phyloP scores from a whole-genome alignment of 1,284 basidiomycete species.

The Pascua guehoae region DNA sequence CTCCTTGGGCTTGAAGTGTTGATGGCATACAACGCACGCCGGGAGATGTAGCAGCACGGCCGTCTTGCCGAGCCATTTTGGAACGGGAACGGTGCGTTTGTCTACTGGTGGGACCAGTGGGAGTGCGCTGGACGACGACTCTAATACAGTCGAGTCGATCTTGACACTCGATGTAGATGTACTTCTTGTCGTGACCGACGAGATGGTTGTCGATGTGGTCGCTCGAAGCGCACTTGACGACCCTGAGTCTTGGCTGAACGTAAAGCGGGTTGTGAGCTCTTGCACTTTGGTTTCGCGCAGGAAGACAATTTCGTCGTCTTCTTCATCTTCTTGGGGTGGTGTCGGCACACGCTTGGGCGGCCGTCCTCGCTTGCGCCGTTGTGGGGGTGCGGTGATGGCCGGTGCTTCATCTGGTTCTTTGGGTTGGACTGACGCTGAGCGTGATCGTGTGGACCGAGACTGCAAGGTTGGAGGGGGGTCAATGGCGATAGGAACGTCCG shows the following conservation, averaged over 20 bases:
- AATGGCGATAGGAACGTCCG: slow-evolving; percentile 23
- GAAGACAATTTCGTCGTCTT: slow-evolving; percentile 19
- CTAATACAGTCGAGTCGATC: neutral
- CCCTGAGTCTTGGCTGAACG: slow-evolving; percentile 8
- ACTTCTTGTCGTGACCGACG: slow-evolving; percentile 53
- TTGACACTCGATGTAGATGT: slow-evolving; percentile 47
- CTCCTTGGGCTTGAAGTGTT: slow-evolving; percentile 29
- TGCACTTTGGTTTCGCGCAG: slow-evolving; percentile 5
- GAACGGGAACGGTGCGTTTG: slow-evolving; percentile 17
- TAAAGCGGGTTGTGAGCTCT: slow-evolving; percentile 7
- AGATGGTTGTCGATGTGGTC: neutral
- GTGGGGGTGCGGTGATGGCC: neutral
- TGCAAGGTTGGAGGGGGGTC: slow-evolving; percentile 2
- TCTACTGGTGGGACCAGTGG: neutral
- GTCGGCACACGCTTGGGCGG: neutral
- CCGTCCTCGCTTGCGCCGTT: slow-evolving; percentile 1
- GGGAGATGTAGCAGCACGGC: slow-evolving; percentile 22
- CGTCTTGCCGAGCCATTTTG: slow-evolving; percentile 36
- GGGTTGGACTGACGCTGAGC: neutral
- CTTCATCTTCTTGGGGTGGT: neutral
- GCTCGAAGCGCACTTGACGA: neutral
- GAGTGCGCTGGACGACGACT: neutral
- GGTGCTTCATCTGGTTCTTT: neutral
- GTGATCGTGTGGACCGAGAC: neutral
- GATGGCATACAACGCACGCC: slow-evolving; percentile 33